phyloP scores from a whole-genome alignment of 192 early-diverging fungal genomes.

The Endogone sp. region DNA sequence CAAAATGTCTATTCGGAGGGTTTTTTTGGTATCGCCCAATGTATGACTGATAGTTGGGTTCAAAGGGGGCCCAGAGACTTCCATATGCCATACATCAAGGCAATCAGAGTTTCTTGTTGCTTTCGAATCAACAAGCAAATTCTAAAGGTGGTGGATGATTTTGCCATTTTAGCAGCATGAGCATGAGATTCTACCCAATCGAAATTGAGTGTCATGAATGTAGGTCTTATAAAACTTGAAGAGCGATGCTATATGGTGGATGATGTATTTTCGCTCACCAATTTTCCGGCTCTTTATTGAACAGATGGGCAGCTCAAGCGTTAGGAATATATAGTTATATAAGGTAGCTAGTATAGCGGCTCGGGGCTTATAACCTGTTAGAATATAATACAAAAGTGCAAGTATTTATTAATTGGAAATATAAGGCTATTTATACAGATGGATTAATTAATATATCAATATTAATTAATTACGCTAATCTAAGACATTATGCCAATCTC shows the following conservation, averaged over 20 bases:
- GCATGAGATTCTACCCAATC: constrained; percentile 9
- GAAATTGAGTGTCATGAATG: constrained; percentile 4
- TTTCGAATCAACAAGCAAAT: constrained; percentile 9
- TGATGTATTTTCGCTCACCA: constrained; percentile 9
- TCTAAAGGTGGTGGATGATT: constrained; percentile 9
- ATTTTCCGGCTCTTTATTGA: constrained; percentile 6
- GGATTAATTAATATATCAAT: no score
- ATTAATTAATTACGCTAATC: no score
- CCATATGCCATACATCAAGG: constrained; percentile 15
- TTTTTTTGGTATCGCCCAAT: constrained; percentile 10
- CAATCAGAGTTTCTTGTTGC: constrained; percentile 13
- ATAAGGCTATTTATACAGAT: no score
- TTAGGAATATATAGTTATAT: constrained; percentile 7
- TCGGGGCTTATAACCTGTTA: no score
- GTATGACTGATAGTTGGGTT: constrained; percentile 10
- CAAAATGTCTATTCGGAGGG: constrained; percentile 8
- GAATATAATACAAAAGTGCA: no score
- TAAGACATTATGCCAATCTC: no score
- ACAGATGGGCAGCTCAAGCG: constrained; percentile 1
- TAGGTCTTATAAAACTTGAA: constrained; percentile 15
- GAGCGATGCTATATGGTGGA: constrained; percentile 10
- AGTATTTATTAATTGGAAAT: no score
- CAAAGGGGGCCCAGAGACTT: constrained; percentile 12
- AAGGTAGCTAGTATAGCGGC: no score
- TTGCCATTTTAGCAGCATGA: constrained; percentile 10